Conservation (phyloP, 306 rosid species). For the Vigna nakashimae region DNA sequence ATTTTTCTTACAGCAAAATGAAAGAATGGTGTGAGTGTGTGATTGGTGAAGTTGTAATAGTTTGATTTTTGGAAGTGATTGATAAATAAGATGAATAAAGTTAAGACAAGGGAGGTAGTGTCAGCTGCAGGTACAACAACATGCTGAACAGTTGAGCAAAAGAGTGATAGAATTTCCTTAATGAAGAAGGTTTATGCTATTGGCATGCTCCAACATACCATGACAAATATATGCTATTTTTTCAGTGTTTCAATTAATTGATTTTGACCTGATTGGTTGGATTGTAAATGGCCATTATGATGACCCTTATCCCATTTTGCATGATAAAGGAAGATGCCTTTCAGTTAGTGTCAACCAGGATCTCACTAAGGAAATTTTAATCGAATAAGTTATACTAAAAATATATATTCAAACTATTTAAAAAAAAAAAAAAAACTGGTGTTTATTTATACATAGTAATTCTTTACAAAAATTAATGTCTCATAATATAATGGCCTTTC, state of each 20-base stretch:
- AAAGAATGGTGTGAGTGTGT: background rate
- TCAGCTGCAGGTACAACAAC: constrained; percentile 24
- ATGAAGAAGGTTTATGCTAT: constrained; percentile 28
- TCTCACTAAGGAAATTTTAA: no score
- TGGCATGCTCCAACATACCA: constrained; percentile 1
- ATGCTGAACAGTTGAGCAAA: background rate
- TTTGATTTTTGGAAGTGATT: constrained; percentile 15
- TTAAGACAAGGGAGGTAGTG: background rate
- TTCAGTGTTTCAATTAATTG: constrained; percentile 12
- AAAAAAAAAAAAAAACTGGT: no score
- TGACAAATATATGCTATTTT: background rate
- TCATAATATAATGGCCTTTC: no score
- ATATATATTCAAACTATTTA: no score
- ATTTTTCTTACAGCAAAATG: constrained; percentile 5
- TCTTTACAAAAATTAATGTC: no score
- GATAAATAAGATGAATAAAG: background rate
- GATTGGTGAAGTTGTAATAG: constrained; percentile 3
- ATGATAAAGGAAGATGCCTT: constrained; percentile 17
- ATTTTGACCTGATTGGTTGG: constrained; percentile 32
- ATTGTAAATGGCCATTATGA: constrained; percentile 19
- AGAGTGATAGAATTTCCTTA: constrained; percentile 17
- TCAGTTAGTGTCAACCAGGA: background rate
- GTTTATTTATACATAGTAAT: no score
- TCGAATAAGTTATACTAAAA: no score
- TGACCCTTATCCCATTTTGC: constrained; percentile 8